Percentiles rank a stretch among this genome's conserved stretches.
phyloP scores from a whole-genome alignment of 495 filamentous ascomycete species.

The Neurospora africana region DNA sequence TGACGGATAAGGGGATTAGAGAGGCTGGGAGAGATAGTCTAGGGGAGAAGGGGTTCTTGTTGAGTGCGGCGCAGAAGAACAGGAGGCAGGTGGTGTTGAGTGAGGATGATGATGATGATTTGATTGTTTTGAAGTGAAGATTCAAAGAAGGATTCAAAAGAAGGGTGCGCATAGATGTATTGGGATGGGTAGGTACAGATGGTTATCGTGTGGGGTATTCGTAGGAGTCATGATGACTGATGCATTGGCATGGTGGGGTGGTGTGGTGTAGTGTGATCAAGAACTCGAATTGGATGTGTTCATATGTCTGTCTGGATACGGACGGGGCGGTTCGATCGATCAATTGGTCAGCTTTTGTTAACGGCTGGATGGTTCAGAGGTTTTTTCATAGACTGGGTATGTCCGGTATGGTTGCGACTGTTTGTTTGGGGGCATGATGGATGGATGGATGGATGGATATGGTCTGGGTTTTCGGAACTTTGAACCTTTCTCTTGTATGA shows the following conservation, averaged over 20 bases:
- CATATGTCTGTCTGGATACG: too few relatives aligned
- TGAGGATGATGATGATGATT: conserved; percentile 37
- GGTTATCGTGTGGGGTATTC: too few relatives aligned
- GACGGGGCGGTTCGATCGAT: too few relatives aligned
- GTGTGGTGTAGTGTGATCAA: too few relatives aligned
- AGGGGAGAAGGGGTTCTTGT: conserved; percentile 35
- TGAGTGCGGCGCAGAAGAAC: conserved; percentile 13
- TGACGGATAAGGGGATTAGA: conserved; percentile 64
- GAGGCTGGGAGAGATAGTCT: conserved; percentile 69
- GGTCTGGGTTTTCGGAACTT: not conserved
- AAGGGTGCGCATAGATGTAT: too few relatives aligned
- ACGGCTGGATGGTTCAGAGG: not conserved
- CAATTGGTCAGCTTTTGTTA: too few relatives aligned
- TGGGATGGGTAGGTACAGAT: too few relatives aligned
- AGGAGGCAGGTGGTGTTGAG: conserved; percentile 30
- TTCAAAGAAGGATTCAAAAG: not conserved
- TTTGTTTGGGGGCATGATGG: not conserved
- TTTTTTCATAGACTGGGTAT: not conserved
- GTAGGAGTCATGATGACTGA: too few relatives aligned
- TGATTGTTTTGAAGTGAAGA: conserved; percentile 18
- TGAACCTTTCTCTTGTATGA: not conserved
- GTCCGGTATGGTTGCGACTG: not conserved
- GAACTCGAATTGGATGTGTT: too few relatives aligned
- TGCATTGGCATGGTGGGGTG: too few relatives aligned
- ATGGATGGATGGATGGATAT: not conserved